Evolutionary conservation across 345 rosid genomes (phyloP).

Genomic region (Eucalyptus sp.): DNA sequence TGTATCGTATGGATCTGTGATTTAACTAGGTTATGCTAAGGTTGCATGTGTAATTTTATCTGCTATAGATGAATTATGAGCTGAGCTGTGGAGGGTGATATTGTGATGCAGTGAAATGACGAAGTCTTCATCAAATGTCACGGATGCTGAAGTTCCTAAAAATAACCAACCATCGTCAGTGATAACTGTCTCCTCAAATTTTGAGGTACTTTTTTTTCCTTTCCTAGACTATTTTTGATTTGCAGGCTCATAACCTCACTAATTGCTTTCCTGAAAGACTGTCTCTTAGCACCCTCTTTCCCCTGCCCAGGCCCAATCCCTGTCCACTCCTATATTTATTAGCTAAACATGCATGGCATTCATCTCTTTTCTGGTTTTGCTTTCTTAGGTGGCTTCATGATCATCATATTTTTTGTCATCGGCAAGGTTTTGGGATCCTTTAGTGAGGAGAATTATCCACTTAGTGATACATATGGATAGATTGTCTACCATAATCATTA

Average conservation of each 20-base stretch:
- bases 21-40: background rate
- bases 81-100: background rate
- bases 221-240: background rate
- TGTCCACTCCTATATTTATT: background rate
- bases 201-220: constrained; percentile 36
- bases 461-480: background rate
- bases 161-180: constrained; percentile 30
- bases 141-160: constrained; percentile 45
- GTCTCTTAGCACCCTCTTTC: background rate
- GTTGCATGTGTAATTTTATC: background rate
- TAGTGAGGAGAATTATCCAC: background rate
- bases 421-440: background rate
- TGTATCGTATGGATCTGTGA: background rate
- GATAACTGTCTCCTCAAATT: constrained; percentile 64
- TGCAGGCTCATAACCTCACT: background rate
- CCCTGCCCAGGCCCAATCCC: background rate
- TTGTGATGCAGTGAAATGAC: constrained; percentile 41
- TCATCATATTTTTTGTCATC: background rate
- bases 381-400: background rate
- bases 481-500: background rate
- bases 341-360: background rate
- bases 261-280: background rate
- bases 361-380: background rate
- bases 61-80: background rate
- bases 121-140: constrained; percentile 21